A percentile compares a stretch with the other conserved stretches of the same genome.
phyloP scores from a whole-genome alignment of 2,329 filamentous ascomycete species.

The Verticillium nonalfalfae region DNA sequence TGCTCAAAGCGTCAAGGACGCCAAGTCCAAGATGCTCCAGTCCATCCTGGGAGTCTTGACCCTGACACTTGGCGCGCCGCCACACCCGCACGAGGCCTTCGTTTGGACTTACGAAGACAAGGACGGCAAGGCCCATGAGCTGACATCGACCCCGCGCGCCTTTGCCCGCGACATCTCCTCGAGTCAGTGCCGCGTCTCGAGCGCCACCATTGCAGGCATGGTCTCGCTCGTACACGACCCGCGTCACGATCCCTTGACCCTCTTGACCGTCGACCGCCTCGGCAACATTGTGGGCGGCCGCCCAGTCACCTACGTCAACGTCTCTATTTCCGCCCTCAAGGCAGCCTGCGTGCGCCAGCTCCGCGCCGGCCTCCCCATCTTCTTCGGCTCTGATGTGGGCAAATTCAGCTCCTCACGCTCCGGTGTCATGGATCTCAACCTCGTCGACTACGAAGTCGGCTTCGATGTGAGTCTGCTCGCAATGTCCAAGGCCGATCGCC shows the following conservation, averaged over 20 bases:
- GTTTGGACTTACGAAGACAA: conserved; percentile 75
- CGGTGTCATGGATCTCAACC: conserved; percentile 74
- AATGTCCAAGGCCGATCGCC: conserved; percentile 68
- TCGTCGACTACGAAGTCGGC: conserved; percentile 78
- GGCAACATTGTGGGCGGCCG: conserved; percentile 77
- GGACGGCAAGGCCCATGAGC: conserved; percentile 53
- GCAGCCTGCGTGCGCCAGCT: conserved; percentile 70
- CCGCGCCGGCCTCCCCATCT: conserved; percentile 69
- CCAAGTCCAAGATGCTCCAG: conserved; percentile 69
- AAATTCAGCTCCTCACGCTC: conserved; percentile 63
- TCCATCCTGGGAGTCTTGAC: conserved; percentile 80
- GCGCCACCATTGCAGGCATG: conserved; percentile 58
- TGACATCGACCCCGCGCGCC: conserved; percentile 59
- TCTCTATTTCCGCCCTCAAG: conserved; percentile 68
- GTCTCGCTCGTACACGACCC: conserved; percentile 84
- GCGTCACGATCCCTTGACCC: conserved; percentile 64
- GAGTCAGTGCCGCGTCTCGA: conserved; percentile 50
- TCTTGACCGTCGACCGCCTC: conserved; percentile 70
- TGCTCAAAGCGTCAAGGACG: conserved; percentile 32
- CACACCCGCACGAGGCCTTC: conserved; percentile 61
- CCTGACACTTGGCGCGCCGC: conserved; percentile 74
- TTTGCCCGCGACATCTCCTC: conserved; percentile 66
- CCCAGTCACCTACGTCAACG: conserved; percentile 76
- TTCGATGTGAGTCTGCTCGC: conserved; percentile 70
- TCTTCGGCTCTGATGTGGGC: conserved; percentile 85